phyloP scores from a whole-genome alignment of 192 early-diverging fungal species.

The Rhizophagus clarus region DNA sequence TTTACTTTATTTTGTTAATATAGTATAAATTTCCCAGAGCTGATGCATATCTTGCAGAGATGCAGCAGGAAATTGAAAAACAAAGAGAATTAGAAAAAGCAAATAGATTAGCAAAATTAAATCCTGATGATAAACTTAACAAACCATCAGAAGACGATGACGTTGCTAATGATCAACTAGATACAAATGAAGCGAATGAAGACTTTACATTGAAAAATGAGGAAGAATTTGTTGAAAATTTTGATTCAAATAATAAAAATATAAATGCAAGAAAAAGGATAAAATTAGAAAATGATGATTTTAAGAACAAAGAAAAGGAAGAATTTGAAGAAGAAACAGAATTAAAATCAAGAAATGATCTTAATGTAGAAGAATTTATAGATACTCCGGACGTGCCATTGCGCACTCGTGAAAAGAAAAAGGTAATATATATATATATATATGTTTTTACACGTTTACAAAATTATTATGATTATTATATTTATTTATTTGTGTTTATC shows the following conservation, averaged over 20 bases:
- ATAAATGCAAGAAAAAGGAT: neutral
- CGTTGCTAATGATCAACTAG: too few species aligned
- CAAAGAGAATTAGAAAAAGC: conserved; percentile 27
- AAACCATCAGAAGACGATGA: neutral
- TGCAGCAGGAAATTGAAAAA: conserved; percentile 26
- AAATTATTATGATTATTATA: neutral
- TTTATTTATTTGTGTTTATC: too few species aligned
- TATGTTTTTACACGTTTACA: neutral
- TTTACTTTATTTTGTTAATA: conserved; percentile 26
- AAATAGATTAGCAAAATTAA: neutral
- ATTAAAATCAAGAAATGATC: neutral
- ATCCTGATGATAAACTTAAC: neutral
- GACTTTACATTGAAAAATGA: neutral
- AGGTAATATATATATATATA: conserved; percentile 31
- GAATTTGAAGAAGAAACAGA: conserved; percentile 13
- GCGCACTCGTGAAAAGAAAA: conserved; percentile 60
- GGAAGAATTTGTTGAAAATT: neutral
- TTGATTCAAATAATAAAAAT: neutral
- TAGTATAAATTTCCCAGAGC: conserved; percentile 47
- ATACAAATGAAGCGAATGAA: neutral
- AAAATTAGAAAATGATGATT: neutral
- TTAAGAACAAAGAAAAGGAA: neutral
- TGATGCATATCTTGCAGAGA: conserved; percentile 39
- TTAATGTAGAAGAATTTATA: conserved; percentile 32
- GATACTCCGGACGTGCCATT: conserved; percentile 47